Conservation (phyloP, 768 basidiomycete species). For the Tremella fuciformis region DNA sequence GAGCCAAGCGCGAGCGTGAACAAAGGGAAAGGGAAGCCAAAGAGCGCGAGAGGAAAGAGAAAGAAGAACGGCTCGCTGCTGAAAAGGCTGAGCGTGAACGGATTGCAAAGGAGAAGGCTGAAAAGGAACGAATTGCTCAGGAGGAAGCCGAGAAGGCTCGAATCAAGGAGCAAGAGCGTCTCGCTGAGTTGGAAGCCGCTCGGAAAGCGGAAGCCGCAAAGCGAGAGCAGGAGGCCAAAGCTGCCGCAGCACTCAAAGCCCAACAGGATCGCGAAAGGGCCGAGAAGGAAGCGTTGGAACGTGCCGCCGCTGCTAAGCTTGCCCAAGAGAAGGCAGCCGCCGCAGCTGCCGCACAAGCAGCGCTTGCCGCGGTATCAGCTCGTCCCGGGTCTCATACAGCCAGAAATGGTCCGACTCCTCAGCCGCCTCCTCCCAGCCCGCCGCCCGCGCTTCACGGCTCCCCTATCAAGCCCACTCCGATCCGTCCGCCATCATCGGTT, state of each 20-base stretch:
- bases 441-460: background rate
- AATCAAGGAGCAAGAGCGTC: conserved; percentile 58
- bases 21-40: conserved; percentile 63
- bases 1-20: conserved; percentile 50
- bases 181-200: conserved; percentile 53
- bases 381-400: background rate
- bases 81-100: conserved; percentile 67
- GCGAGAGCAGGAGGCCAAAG: conserved; percentile 46
- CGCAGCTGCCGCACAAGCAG: conserved; percentile 19
- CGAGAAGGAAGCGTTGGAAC: conserved; percentile 32
- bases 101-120: conserved; percentile 57
- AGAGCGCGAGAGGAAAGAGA: conserved; percentile 49
- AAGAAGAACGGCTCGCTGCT: conserved; percentile 60
- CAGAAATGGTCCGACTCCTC: background rate
- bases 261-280: conserved; percentile 31
- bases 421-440: background rate
- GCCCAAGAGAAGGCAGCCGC: conserved; percentile 20
- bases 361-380: background rate
- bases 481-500: background rate
- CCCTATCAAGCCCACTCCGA: background rate
- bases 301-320: conserved; percentile 22
- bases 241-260: conserved; percentile 30
- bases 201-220: conserved; percentile 34
- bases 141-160: conserved; percentile 47
- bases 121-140: conserved; percentile 36